These are phyloP conservation scores for Picea sitchensis DNA, from an alignment of 75 land plant species.

Conservation along the genomic window DNA sequence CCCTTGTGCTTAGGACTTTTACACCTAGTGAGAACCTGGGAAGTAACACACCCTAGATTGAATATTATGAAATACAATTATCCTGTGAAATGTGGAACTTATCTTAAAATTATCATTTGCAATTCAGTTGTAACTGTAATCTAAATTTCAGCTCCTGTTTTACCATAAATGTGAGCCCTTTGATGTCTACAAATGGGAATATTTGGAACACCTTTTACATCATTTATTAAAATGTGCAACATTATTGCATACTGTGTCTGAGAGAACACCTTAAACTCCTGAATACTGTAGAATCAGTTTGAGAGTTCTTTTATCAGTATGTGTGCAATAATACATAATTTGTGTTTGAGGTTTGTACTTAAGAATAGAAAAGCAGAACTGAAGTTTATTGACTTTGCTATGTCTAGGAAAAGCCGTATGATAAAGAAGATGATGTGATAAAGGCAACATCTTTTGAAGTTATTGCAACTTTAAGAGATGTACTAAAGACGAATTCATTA, in stretches of 20 bases:
- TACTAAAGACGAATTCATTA: conserved; percentile 79
- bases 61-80: no score
- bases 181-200: background rate
- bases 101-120: no score
- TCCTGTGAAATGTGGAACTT: no score
- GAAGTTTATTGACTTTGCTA: background rate
- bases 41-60: no score
- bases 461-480: conserved; percentile 86
- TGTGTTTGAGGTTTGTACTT: background rate
- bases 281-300: background rate
- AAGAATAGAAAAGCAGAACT: background rate
- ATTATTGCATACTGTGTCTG: background rate
- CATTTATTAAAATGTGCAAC: background rate
- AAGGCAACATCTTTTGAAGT: conserved; percentile 97
- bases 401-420: conserved; percentile 82
- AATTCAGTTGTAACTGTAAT: no score
- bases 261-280: background rate
- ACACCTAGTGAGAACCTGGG: no score
- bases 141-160: no score
- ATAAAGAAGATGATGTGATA: conserved; percentile 86
- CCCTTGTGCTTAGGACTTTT: no score
- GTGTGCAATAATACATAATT: background rate
- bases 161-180: no score
- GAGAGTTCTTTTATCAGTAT: background rate
- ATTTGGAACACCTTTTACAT: background rate